phyloP scores from a whole-genome alignment of 768 basidiomycete genomes.

The Imleria badia region DNA sequence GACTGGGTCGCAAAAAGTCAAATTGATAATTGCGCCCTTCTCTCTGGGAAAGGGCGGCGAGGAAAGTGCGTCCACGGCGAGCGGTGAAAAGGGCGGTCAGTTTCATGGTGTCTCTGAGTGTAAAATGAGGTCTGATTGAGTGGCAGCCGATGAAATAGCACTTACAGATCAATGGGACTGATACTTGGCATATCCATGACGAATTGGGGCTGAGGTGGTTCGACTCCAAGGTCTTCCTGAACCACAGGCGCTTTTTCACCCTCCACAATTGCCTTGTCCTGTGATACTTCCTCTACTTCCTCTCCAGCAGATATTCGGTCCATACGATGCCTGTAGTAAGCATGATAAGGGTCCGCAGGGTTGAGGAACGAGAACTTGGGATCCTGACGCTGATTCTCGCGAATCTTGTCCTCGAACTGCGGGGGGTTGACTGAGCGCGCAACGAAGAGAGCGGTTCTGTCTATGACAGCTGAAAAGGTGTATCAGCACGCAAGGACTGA shows the following conservation, averaged over 20 bases:
- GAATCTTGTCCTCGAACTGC: conserved; percentile 95
- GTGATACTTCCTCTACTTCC: conserved; percentile 55
- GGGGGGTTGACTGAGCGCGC: conserved; percentile 92
- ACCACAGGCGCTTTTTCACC: conserved; percentile 31
- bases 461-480: conserved; percentile 73
- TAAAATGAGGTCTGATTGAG: background rate
- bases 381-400: conserved; percentile 93
- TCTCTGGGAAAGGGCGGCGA: conserved; percentile 76
- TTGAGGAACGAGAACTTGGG: conserved; percentile 99
- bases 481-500: conserved; percentile 6
- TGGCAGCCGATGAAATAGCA: conserved; percentile 17
- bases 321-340: conserved; percentile 93
- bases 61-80: conserved; percentile 82
- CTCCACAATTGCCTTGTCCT: conserved; percentile 42
- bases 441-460: conserved; percentile 89
- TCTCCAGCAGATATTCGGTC: conserved; percentile 80
- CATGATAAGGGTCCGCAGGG: conserved; percentile 96
- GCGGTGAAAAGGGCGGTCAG: conserved; percentile 96
- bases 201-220: conserved; percentile 82
- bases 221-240: conserved; percentile 63
- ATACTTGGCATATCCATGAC: conserved; percentile 85
- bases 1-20: conserved; percentile 93
- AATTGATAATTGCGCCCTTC: conserved; percentile 98
- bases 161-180: conserved; percentile 87
- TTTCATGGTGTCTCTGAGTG: conserved; percentile 85